phyloP scores from a whole-genome alignment of 441 rosid species.

The Gossypium trilobum region DNA sequence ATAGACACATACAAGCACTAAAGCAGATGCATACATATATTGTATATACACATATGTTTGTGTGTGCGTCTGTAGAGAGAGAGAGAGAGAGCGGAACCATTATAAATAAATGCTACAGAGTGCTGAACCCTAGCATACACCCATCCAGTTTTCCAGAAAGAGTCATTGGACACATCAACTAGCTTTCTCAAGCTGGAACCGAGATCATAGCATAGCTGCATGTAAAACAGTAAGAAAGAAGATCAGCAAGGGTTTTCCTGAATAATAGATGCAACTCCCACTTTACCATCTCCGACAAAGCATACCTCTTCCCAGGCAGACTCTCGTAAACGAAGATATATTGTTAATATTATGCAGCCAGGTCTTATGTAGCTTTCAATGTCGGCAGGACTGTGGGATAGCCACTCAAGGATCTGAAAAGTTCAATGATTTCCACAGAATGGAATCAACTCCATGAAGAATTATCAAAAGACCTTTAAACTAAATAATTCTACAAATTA shows the following conservation, averaged over 20 bases:
- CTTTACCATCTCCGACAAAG: neutral
- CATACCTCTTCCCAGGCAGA: slow-evolving; percentile 38
- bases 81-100: slow-evolving; percentile 23
- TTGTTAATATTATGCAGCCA: slow-evolving; percentile 39
- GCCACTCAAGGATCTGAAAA: slow-evolving; percentile 39
- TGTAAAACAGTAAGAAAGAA: neutral
- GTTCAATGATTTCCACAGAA: slow-evolving; percentile 12
- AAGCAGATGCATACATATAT: neutral
- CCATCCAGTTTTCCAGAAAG: slow-evolving; percentile 43
- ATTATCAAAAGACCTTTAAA: slow-evolving; percentile 9
- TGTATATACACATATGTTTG: neutral
- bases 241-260: neutral
- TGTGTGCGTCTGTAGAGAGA: neutral
- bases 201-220: slow-evolving; percentile 32
- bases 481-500: slow-evolving; percentile 14
- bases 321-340: slow-evolving; percentile 32
- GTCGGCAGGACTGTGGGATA: slow-evolving; percentile 38
- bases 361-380: slow-evolving; percentile 45
- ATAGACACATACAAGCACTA: neutral
- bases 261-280: neutral
- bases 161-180: slow-evolving; percentile 26
- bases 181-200: slow-evolving; percentile 32
- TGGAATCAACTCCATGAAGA: neutral
- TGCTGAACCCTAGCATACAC: slow-evolving; percentile 32
- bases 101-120: slow-evolving; percentile 29